phyloP scores from a whole-genome alignment of 106 monocot species.

The Dactylorhiza incarnata region DNA sequence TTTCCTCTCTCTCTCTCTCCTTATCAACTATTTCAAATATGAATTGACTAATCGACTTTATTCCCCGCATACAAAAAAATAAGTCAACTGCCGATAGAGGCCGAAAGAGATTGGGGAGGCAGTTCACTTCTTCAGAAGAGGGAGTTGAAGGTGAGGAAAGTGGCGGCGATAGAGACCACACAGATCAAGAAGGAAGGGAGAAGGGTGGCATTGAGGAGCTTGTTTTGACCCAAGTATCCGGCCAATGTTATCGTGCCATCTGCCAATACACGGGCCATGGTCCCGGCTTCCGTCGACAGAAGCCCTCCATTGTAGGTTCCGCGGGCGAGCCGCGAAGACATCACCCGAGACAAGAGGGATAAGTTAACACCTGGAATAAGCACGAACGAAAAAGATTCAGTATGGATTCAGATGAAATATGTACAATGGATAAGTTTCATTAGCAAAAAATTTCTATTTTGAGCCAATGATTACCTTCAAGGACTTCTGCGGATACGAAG shows the following conservation, averaged over 20 bases:
- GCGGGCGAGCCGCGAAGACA: slow-evolving; percentile 92
- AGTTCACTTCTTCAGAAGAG: slow-evolving; percentile 24
- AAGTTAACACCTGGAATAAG: slow-evolving; percentile 70
- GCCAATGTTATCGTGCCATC: slow-evolving; percentile 84
- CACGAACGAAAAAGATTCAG: not conserved
- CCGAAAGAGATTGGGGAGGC: not conserved
- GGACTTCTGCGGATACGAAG: slow-evolving; percentile 89
- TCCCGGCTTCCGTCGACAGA: slow-evolving; percentile 78
- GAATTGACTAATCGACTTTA: not conserved
- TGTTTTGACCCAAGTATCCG: slow-evolving; percentile 55
- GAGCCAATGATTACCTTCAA: slow-evolving; percentile 69
- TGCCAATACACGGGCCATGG: slow-evolving; percentile 77
- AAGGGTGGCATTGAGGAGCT: slow-evolving; percentile 70
- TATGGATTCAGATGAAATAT: too few relatives aligned
- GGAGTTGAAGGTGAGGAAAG: slow-evolving; percentile 70
- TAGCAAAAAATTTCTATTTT: not conserved
- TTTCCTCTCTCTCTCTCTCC: too few relatives aligned
- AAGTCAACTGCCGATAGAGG: not conserved
- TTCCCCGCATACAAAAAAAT: not conserved
- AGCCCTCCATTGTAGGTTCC: slow-evolving; percentile 92
- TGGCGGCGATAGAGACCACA: slow-evolving; percentile 42
- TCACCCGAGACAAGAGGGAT: slow-evolving; percentile 77
- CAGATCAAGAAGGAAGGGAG: slow-evolving; percentile 77
- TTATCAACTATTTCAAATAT: too few relatives aligned
- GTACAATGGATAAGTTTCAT: too few relatives aligned